These are phyloP conservation scores for Pyronema omphalodes DNA, from an alignment of 495 filamentous ascomycete species.

Conservation along the genomic window DNA sequence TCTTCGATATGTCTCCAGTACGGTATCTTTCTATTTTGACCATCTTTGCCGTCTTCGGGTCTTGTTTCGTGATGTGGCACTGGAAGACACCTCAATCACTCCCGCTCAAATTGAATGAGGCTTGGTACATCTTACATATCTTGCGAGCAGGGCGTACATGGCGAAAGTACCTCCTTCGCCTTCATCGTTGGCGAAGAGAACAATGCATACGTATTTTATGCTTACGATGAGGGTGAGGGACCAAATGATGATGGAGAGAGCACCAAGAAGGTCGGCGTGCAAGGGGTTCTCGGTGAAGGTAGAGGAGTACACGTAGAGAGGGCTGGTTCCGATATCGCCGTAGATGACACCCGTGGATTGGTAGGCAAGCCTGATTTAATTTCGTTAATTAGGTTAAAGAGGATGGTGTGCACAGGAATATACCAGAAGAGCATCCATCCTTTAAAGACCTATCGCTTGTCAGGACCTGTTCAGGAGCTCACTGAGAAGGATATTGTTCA, in stretches of 20 bases:
- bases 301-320: constrained; percentile 54
- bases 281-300: constrained; percentile 42
- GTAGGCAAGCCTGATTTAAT: constrained; percentile 35
- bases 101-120: background rate
- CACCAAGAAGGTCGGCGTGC: constrained; percentile 45
- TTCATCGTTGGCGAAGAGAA: constrained; percentile 53
- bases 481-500: too few relatives aligned
- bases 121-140: constrained; percentile 36
- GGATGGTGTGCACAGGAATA: too few relatives aligned
- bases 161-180: constrained; percentile 64
- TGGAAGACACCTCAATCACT: background rate
- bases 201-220: constrained; percentile 52
- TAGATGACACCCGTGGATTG: constrained; percentile 58
- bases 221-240: constrained; percentile 53
- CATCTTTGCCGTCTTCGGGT: constrained; percentile 33
- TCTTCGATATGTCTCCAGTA: constrained; percentile 34
- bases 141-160: constrained; percentile 48
- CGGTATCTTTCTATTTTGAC: constrained; percentile 40
- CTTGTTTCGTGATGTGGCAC: constrained; percentile 33
- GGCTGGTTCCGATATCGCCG: constrained; percentile 59
- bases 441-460: too few relatives aligned
- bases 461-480: too few relatives aligned
- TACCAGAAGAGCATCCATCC: too few relatives aligned
- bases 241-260: constrained; percentile 58
- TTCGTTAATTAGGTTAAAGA: background rate